Evolutionary conservation across 345 rosid species (phyloP).

Genomic region (Combretum micranthum): DNA sequence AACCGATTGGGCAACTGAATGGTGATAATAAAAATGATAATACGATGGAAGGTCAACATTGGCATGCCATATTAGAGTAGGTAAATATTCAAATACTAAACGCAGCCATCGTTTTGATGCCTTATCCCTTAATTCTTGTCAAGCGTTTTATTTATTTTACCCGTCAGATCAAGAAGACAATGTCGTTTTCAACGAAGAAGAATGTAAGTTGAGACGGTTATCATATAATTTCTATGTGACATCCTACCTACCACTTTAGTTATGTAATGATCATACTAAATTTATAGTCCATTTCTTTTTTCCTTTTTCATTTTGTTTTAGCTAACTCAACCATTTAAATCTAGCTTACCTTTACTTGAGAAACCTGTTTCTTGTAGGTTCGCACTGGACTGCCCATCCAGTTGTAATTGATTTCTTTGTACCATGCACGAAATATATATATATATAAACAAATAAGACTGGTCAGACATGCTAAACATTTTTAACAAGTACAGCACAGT

Average conservation of each 20-base stretch:
- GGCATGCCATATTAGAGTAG: conserved; percentile 10
- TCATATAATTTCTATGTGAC: not conserved
- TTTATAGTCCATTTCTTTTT: not conserved
- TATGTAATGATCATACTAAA: not conserved
- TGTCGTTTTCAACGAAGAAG: conserved; percentile 6
- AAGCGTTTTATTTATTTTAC: conserved; percentile 2
- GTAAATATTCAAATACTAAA: conserved; percentile 1
- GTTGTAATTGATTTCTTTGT: no score
- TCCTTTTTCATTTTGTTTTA: conserved; percentile 1
- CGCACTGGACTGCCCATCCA: no score
- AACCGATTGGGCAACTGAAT: not conserved
- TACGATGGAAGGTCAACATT: conserved; percentile 8
- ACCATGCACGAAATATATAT: no score
- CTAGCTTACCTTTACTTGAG: no score
- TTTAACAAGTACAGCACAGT: no score
- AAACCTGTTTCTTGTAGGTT: no score
- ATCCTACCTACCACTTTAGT: conserved; percentile 1
- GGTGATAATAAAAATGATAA: conserved; percentile 6
- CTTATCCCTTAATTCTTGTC: not conserved
- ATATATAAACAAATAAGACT: no score
- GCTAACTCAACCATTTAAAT: no score
- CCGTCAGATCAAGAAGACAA: conserved; percentile 1
- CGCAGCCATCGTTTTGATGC: conserved; percentile 1
- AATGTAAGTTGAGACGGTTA: conserved; percentile 9
- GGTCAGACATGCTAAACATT: no score